Base-by-base conservation (phyloP, 371 early-diverging fungal genomes). In the Gilbertella persicaria region DNA sequence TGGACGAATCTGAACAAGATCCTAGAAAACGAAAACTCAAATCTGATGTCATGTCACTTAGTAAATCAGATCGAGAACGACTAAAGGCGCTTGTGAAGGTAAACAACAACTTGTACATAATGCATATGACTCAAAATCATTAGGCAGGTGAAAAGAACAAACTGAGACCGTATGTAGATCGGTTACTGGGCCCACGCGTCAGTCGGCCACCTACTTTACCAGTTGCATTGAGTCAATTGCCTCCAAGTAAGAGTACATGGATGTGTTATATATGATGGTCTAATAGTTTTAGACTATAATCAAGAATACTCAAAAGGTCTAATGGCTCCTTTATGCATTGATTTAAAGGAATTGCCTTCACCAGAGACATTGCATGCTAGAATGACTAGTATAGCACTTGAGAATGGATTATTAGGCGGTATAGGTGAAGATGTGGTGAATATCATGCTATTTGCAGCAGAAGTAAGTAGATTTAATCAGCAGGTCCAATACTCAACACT, bases 311-410 rank as follows among this genome's bases (percentile, higher is more conserved):
- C 87, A 50, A 76, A 84, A 60, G 89, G 88, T 0, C 63, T 86
- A 6, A 73, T 85, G 45, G 83, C 86, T 5, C 87, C 91, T 3
- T 69, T 89, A 35, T 88, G 89, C 37, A 78, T 70, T 44, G 88
- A 88, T 65, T 68, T 88, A 5, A 89, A 87, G 53, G 84, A 86
- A 38, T 66, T 87, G 23, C 91, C 91, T 1, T 77, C 80, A 54
- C 79, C 83, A 24, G 85, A 88, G 9, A 75, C 84, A 5, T 67
- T 90, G 43, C 79, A 78, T 53, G 73, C 85, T n/a, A 71, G 91
- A 29, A 87, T 90, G 88, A 81, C 82, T 5, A 82, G 86, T 5
- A 77, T 87, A 24, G 88, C 89, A 5, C 53, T 87, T 53, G 88
- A 90, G 60, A 80, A 86, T 53, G 89, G 89, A 2, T 62, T 90